Base-by-base conservation (phyloP, 805 yeast species). In the Yarrowia divulgata region DNA sequence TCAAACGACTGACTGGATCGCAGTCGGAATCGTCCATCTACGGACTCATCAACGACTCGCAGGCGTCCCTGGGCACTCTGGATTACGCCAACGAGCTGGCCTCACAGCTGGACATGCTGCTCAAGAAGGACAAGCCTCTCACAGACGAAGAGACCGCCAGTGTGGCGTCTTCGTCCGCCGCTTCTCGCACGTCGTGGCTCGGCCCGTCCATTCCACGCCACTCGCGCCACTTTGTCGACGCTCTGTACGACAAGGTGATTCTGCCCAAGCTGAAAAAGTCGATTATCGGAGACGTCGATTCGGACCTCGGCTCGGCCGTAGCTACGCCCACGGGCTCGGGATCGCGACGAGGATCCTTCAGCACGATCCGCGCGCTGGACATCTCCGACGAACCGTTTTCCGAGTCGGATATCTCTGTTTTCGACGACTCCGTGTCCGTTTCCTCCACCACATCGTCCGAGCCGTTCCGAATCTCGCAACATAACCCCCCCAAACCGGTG, bases 1-100 rank as follows among this genome's bases (percentile, higher is more conserved):
- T 43, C 34, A 32, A 34, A 23, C 66, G 66, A 18, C 42, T 60
- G 3, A 32, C 52, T 4, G 66, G 66, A 35, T 60, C 66, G 2
- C 66, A 60, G 34, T 60, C 66, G 14, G 66, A 60, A 18, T n/a
- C 32, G 42, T 43, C 66, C 42, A 32, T 60, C 42, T 63, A 63
- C 39, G 35, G 39, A 12, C 57, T 63, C 10, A 14, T 14, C n/a
- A 63, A 49, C 57, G 68, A 63, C 68, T 63, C 68, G 5, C n/a
- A 8, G 10, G 29, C 68, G 39, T 63, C 68, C 43, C 37, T 63
- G 68, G 68, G 68, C 3, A 63, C 68, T 3, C 5, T 63, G 29
- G 68, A 63, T 12, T 63, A 63, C 57, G 68, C 55, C 43, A 48
- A 63, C 45, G 68, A 63, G 48, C 57, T 63, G 19, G 68, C 68